Conservation (phyloP, 495 filamentous ascomycete species). For the Eremomyces bilateralis region DNA sequence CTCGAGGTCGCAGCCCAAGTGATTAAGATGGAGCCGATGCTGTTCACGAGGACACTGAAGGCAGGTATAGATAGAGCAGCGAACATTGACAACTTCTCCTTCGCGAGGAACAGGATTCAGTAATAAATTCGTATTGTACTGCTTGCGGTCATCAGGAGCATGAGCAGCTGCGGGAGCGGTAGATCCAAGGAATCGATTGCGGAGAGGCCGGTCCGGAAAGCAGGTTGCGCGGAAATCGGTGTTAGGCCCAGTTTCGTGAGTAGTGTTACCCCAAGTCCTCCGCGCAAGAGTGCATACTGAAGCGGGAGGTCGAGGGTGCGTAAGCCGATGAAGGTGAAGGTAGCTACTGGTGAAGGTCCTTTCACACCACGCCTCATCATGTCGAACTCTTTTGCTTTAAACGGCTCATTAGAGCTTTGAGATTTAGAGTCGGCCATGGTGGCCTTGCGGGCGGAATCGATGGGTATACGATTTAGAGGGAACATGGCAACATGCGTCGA, state of each 20-base stretch:
- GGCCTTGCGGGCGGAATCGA: too few species aligned
- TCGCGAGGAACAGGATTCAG: slow-evolving; percentile 7
- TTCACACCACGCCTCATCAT: slow-evolving; percentile 16
- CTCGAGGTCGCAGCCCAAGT: slow-evolving; percentile 21
- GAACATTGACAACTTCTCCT: slow-evolving; percentile 6
- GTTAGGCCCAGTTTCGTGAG: slow-evolving; percentile 14
- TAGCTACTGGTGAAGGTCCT: slow-evolving; percentile 24
- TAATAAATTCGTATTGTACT: slow-evolving; percentile 11
- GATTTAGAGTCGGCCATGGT: too few species aligned
- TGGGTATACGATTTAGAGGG: too few species aligned
- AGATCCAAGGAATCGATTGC: slow-evolving; percentile 18
- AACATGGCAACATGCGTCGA: too few species aligned
- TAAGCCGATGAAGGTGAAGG: slow-evolving; percentile 31
- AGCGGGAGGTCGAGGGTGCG: slow-evolving; percentile 33
- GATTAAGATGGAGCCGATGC: slow-evolving; percentile 24
- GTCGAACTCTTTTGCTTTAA: slow-evolving; percentile 5
- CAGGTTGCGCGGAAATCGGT: slow-evolving; percentile 14
- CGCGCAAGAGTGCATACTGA: slow-evolving; percentile 30
- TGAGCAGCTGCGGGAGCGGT: slow-evolving; percentile 20
- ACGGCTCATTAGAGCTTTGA: too few species aligned
- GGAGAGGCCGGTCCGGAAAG: slow-evolving; percentile 15
- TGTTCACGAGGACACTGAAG: slow-evolving; percentile 13
- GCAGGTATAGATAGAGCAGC: slow-evolving; percentile 6
- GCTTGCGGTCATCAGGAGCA: slow-evolving; percentile 26
- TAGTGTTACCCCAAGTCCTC: slow-evolving; percentile 16